Conservation (phyloP, 768 basidiomycete species). For the Lactifluus pinguis region DNA sequence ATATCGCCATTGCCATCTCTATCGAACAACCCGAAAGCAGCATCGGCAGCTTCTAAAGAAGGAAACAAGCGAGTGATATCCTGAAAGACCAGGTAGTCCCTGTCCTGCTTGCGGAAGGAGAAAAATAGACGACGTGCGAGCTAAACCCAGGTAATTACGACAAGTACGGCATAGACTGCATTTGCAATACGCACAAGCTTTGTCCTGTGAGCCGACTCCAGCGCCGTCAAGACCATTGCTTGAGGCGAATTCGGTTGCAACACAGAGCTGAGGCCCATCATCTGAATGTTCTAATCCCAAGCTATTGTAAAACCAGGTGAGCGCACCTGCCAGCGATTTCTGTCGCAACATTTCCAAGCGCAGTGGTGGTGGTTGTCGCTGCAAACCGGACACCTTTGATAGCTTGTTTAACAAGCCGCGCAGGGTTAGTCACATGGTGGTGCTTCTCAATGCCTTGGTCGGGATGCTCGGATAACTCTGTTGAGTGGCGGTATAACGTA, state of each 20-base stretch:
- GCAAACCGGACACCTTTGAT: slow-evolving; percentile 60
- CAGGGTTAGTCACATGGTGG: slow-evolving; percentile 39
- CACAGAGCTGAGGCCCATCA: slow-evolving; percentile 42
- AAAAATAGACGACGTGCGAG: slow-evolving; percentile 82
- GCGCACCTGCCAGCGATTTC: slow-evolving; percentile 46
- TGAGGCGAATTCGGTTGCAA: slow-evolving; percentile 83
- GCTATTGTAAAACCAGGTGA: background rate
- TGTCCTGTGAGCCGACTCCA: slow-evolving; percentile 74
- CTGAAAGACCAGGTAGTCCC: slow-evolving; percentile 48
- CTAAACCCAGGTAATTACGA: slow-evolving; percentile 26
- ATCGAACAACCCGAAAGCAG: slow-evolving; percentile 62
- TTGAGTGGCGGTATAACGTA: slow-evolving; percentile 70
- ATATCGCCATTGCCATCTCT: slow-evolving; percentile 66
- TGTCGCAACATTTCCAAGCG: slow-evolving; percentile 51
- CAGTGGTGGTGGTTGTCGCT: slow-evolving; percentile 77
- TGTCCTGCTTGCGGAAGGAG: slow-evolving; percentile 60
- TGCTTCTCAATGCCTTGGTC: slow-evolving; percentile 35
- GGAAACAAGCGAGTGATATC: slow-evolving; percentile 71
- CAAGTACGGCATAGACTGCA: background rate
- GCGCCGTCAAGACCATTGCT: slow-evolving; percentile 69
- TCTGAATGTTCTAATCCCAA: background rate
- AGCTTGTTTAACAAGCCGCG: slow-evolving; percentile 57
- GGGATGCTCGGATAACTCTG: slow-evolving; percentile 56
- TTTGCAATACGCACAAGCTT: slow-evolving; percentile 38
- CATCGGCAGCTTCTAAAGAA: slow-evolving; percentile 53